Percentiles rank a stretch among this genome's conserved stretches.
phyloP scores from a whole-genome alignment of 192 early-diverging fungal genomes.

The Entomortierella chlamydospora region DNA sequence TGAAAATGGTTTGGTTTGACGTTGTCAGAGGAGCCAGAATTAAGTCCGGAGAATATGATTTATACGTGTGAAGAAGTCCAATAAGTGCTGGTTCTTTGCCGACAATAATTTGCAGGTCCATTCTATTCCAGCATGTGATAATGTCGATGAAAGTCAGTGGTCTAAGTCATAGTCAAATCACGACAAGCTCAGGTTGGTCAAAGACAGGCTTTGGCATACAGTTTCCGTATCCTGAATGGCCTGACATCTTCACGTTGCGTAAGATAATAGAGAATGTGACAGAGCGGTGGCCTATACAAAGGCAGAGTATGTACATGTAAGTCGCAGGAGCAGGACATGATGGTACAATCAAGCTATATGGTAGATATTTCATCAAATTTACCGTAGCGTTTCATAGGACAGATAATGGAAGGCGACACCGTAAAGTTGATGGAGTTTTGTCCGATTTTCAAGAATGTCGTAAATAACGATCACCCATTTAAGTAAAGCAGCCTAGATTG shows the following conservation, averaged over 20 bases:
- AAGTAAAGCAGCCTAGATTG: constrained; percentile 51
- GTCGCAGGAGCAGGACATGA: too few relatives aligned
- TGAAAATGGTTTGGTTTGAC: constrained; percentile 52
- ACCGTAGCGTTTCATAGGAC: constrained; percentile 57
- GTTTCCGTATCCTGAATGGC: constrained; percentile 61
- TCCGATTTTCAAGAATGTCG: constrained; percentile 58
- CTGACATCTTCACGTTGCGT: constrained; percentile 63
- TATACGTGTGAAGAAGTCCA: constrained; percentile 61
- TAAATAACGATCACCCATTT: constrained; percentile 62
- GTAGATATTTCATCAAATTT: too few relatives aligned
- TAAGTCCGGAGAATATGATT: constrained; percentile 59
- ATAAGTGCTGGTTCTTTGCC: constrained; percentile 56
- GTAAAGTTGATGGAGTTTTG: constrained; percentile 58
- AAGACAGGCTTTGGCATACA: constrained; percentile 24
- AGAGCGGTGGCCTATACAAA: constrained; percentile 51
- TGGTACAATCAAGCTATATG: too few relatives aligned
- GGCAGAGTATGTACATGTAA: too few relatives aligned
- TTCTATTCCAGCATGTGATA: constrained; percentile 19
- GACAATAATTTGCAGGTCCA: constrained; percentile 46
- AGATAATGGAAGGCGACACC: constrained; percentile 66
- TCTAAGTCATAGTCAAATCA: not conserved
- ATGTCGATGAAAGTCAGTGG: not conserved
- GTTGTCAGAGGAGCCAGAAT: constrained; percentile 44
- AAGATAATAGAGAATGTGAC: constrained; percentile 63
- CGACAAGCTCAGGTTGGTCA: not conserved